Evolutionary conservation across 2,329 filamentous ascomycete species (phyloP).

Genomic region (Ceratocystis diversiconidia): DNA sequence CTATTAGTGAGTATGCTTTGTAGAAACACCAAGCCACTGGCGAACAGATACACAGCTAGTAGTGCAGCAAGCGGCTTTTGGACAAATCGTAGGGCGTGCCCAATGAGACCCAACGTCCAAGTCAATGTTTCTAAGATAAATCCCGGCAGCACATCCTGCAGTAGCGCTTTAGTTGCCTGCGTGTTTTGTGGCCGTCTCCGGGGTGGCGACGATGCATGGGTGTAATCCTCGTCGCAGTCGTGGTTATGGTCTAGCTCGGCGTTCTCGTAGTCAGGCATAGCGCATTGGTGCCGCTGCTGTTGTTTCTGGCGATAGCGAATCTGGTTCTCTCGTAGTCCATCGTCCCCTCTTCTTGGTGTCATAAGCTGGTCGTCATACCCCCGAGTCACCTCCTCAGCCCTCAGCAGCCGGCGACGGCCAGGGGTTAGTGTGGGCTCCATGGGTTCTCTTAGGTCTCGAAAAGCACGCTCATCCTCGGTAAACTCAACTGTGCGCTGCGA

Average conservation of each 20-base stretch:
- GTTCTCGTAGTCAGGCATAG: neutral
- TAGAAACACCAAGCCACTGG: conserved; percentile 43
- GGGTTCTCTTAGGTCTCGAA: conserved; percentile 23
- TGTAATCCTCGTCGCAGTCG: neutral
- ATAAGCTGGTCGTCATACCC: neutral
- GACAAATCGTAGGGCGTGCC: conserved; percentile 44
- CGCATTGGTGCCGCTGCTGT: neutral
- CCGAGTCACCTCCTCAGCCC: neutral
- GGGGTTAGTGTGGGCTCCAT: conserved; percentile 20
- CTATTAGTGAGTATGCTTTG: conserved; percentile 49
- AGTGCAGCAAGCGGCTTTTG: conserved; percentile 50
- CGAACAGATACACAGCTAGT: conserved; percentile 46
- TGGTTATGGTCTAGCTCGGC: neutral
- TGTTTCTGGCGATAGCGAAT: neutral
- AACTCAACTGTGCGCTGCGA: conserved; percentile 11
- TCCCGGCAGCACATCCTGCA: conserved; percentile 27
- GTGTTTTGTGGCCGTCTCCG: neutral
- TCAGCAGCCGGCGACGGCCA: conserved; percentile 19
- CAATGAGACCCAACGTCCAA: conserved; percentile 43
- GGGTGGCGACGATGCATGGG: neutral
- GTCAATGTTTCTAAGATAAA: conserved; percentile 29
- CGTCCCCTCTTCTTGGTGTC: neutral
- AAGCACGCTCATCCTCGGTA: conserved; percentile 21
- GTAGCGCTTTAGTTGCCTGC: conserved; percentile 22
- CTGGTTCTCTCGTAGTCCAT: neutral